These are phyloP conservation scores for Coprinopsis marcescibilis DNA, from an alignment of 768 basidiomycete genomes.

Conservation along the genomic window DNA sequence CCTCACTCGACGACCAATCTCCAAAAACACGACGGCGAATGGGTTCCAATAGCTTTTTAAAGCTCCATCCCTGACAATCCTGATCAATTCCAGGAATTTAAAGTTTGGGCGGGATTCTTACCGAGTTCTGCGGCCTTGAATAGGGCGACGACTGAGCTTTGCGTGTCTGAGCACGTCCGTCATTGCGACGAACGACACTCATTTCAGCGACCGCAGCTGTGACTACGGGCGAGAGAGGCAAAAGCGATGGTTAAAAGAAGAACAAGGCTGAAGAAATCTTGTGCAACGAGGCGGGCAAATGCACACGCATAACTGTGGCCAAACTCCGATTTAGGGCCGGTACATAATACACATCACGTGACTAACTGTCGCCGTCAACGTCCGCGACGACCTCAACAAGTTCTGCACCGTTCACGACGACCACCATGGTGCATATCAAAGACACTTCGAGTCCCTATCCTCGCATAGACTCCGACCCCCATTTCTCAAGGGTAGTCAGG, in stretches of 20 bases:
- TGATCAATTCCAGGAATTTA: background rate
- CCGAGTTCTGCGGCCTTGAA: conserved; percentile 31
- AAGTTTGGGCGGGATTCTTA: conserved; percentile 1
- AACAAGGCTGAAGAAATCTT: conserved; percentile 17
- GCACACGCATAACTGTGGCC: background rate
- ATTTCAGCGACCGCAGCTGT: conserved; percentile 28
- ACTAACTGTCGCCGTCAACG: conserved; percentile 16
- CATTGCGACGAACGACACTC: conserved; percentile 48
- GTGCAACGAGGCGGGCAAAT: conserved; percentile 4
- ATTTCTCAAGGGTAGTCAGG: conserved; percentile 77
- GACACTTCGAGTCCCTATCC: conserved; percentile 66
- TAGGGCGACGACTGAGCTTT: conserved; percentile 45
- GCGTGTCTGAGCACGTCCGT: conserved; percentile 30
- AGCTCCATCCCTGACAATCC: conserved; percentile 2
- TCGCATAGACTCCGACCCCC: conserved; percentile 92
- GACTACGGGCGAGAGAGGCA: background rate
- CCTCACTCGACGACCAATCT: background rate
- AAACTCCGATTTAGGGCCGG: background rate
- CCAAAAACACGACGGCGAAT: conserved; percentile 8
- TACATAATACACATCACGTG: conserved; percentile 21
- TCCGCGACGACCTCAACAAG: conserved; percentile 24
- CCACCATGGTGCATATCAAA: conserved; percentile 42
- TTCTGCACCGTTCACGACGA: conserved; percentile 8
- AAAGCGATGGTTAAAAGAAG: conserved; percentile 12
- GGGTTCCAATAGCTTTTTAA: conserved; percentile 6